Conservation (phyloP, 2,329 filamentous ascomycete species). For the Talaromyces sp. region DNA sequence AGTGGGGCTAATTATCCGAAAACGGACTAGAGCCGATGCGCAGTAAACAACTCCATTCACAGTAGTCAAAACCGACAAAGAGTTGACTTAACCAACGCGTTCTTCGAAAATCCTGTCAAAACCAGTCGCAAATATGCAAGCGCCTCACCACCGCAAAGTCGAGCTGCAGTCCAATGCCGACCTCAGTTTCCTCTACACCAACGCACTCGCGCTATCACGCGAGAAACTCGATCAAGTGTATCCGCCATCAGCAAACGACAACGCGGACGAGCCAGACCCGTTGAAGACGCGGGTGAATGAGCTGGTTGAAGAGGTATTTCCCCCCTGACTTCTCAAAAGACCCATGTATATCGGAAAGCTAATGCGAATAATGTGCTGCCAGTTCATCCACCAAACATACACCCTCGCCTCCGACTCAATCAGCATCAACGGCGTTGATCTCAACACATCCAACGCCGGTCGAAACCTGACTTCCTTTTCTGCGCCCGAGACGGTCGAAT, state of each 20-base stretch:
- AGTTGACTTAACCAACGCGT: neutral
- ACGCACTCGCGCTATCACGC: slow-evolving; percentile 40
- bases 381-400: slow-evolving; percentile 44
- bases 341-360: too few species aligned
- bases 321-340: neutral
- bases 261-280: slow-evolving; percentile 31
- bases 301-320: slow-evolving; percentile 35
- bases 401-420: slow-evolving; percentile 39
- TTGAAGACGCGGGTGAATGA: slow-evolving; percentile 40
- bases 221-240: slow-evolving; percentile 46
- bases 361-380: neutral
- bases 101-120: neutral
- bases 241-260: slow-evolving; percentile 38
- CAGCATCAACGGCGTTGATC: slow-evolving; percentile 45
- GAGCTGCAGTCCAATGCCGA: slow-evolving; percentile 47
- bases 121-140: slow-evolving; percentile 6
- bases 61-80: too few species aligned
- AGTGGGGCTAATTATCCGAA: neutral
- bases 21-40: neutral
- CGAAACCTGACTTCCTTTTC: slow-evolving; percentile 27
- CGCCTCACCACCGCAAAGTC: slow-evolving; percentile 44
- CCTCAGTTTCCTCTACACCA: slow-evolving; percentile 45
- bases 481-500: slow-evolving; percentile 41
- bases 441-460: slow-evolving; percentile 9
- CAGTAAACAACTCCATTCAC: neutral